phyloP scores from a whole-genome alignment of 371 early-diverging fungal species.

The Rhizopus microsporus region DNA sequence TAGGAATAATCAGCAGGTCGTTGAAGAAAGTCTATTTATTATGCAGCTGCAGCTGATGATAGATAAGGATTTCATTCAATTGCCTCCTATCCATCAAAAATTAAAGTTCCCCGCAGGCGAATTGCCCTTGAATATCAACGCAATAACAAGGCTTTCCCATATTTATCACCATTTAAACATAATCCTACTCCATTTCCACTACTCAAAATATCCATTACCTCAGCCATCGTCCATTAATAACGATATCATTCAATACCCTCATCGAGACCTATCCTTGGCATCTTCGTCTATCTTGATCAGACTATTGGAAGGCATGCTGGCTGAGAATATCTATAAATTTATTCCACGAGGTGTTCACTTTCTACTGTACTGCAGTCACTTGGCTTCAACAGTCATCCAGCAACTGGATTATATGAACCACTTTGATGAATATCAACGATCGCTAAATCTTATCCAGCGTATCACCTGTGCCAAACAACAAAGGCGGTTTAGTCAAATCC shows the following conservation, averaged over 20 bases:
- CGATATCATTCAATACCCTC: slow-evolving; percentile 27
- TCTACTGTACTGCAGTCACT: slow-evolving; percentile 37
- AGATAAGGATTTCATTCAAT: slow-evolving; percentile 23
- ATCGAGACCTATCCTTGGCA: slow-evolving; percentile 30
- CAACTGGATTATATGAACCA: slow-evolving; percentile 1
- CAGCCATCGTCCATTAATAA: neutral
- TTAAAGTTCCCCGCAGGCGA: slow-evolving; percentile 21
- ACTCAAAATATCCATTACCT: slow-evolving; percentile 49
- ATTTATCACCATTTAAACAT: slow-evolving; percentile 81
- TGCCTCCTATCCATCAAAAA: slow-evolving; percentile 39
- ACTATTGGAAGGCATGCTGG: slow-evolving; percentile 32
- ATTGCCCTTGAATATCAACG: slow-evolving; percentile 12
- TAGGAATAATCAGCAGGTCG: slow-evolving; percentile 34
- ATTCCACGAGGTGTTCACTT: slow-evolving; percentile 38
- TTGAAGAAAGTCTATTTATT: slow-evolving; percentile 37
- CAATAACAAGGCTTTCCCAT: slow-evolving; percentile 54
- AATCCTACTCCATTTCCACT: slow-evolving; percentile 83
- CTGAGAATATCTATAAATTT: slow-evolving; percentile 21
- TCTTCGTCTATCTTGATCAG: slow-evolving; percentile 46
- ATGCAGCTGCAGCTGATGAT: slow-evolving; percentile 23
- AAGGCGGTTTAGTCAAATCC: neutral
- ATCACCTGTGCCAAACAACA: neutral
- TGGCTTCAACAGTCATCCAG: slow-evolving; percentile 39
- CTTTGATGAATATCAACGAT: slow-evolving; percentile 31
- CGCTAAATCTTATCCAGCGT: slow-evolving; percentile 20